phyloP scores from a whole-genome alignment of 1,284 basidiomycete species.

The Boletus sp. region DNA sequence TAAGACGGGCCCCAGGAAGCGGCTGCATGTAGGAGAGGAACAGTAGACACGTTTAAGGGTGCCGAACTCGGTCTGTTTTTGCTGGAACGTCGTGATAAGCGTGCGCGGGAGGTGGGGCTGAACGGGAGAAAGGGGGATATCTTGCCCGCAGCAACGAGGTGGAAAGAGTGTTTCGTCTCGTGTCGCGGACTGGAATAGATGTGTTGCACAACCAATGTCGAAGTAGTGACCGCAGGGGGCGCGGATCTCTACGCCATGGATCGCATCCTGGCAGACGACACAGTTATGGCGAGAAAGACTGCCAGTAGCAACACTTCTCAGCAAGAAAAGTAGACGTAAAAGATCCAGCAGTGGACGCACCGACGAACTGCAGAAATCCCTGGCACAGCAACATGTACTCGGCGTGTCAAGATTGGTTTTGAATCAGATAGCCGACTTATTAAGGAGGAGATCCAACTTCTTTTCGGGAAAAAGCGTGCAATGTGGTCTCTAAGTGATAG shows the following conservation, averaged over 20 bases:
- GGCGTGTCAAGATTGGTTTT: not conserved
- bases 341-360: constrained; percentile 4
- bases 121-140: constrained; percentile 33
- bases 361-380: not conserved
- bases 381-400: not conserved
- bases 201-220: constrained; percentile 35
- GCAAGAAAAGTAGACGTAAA: not conserved
- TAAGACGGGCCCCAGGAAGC: constrained; percentile 38
- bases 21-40: constrained; percentile 35
- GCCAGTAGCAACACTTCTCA: not conserved
- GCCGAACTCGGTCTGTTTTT: constrained; percentile 35
- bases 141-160: constrained; percentile 41
- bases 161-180: constrained; percentile 43
- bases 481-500: constrained; percentile 2
- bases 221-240: constrained; percentile 41
- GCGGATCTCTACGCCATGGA: constrained; percentile 29
- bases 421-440: not conserved
- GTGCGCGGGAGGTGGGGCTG: constrained; percentile 25
- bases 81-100: constrained; percentile 26
- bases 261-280: constrained; percentile 36
- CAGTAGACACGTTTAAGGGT: constrained; percentile 44
- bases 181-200: constrained; percentile 37
- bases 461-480: constrained; percentile 4
- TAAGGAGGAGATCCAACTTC: constrained; percentile 21
- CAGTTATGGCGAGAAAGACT: constrained; percentile 35